A percentile compares a stretch with the other conserved stretches of the same genome.
These are phyloP conservation scores for Posidonia oceanica DNA, from an alignment of 116 monocot genomes.

Conservation along the genomic window DNA sequence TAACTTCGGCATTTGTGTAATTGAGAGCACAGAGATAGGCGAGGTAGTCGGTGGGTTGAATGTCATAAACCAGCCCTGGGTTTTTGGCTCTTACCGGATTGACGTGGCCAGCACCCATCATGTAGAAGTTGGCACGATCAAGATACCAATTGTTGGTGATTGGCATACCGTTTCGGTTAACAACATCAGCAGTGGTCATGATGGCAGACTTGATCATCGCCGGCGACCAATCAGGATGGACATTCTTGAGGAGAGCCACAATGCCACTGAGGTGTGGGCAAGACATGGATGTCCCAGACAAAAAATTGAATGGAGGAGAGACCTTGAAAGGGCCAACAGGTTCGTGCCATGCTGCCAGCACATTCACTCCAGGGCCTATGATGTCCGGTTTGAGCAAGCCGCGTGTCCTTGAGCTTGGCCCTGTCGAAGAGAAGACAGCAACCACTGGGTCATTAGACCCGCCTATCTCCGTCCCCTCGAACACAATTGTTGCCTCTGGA, in stretches of 20 bases:
- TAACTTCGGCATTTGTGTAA: conserved; percentile 4
- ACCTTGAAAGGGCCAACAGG: conserved; percentile 20
- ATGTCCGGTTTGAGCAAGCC: conserved; percentile 16
- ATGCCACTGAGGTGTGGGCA: conserved; percentile 28
- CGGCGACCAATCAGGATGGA: conserved; percentile 33
- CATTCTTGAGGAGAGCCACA: conserved; percentile 22
- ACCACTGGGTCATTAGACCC: background rate
- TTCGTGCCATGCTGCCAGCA: conserved; percentile 20
- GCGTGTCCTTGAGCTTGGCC: conserved; percentile 4
- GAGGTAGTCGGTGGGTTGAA: conserved; percentile 3
- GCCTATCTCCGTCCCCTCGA: conserved; percentile 43
- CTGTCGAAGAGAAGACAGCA: conserved; percentile 11
- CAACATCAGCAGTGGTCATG: conserved; percentile 21
- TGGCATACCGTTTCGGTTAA: background rate
- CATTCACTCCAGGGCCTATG: conserved; percentile 11
- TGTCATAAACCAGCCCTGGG: conserved; percentile 16
- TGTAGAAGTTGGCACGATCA: conserved; percentile 5
- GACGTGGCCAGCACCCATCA: conserved; percentile 25
- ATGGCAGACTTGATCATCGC: conserved; percentile 39
- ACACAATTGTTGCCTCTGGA: conserved; percentile 9
- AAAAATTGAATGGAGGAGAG: conserved; percentile 10
- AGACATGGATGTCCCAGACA: conserved; percentile 30
- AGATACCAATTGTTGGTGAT: conserved; percentile 10
- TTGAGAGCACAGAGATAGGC: background rate
- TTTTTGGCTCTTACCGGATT: conserved; percentile 13